Evolutionary conservation across 768 basidiomycete species (phyloP), one percentile per base, ranked within the genome.

Genomic region (Boletus vinaceobasis): DNA sequence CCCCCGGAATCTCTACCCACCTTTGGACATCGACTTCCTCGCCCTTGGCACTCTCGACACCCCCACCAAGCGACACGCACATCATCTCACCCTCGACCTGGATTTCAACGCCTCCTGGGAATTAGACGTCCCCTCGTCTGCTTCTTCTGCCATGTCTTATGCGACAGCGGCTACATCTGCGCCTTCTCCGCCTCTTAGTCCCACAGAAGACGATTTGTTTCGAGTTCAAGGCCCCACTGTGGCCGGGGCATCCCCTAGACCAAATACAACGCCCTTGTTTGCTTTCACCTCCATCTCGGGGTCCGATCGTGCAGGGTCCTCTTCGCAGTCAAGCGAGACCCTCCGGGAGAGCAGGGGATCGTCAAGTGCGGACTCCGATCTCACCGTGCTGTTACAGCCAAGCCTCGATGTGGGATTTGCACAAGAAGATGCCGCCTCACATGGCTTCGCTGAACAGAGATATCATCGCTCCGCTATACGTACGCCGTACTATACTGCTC

Each of bases 401-500:
- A 55, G 36, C 21, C 50, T 56, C 21, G 35, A 39, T 48, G 42
- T 56, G 3, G 59, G 65, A 50, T 58, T 49, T 52, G 50, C 53
- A 37, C 56, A 57, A n/a, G 36, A 50, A 51, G 55, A 57, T 11
- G 15, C 31, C 26, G 6, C 57, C 38, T 57, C 59, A 7, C 39
- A 57, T 48, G 58, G 47, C 35, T 27, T 29, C 38, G 15, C 57
- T 29, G 56, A 56, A 36, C 66, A 61, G 21, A 45, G 53, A 49
- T 59, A 64, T 53, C 56, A 52, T 50, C 62, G 60, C 56, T 57
- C 63, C 43, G 51, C 63, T 29, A 43, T 57, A 45, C 59, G 61
- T 31, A 72, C 69, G 39, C 69, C 71, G 9, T 72, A 72, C 48
- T 71, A 69, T 32, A 71, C 69, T 26, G 69, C 69, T 29, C 60